A percentile compares a stretch with the other conserved stretches of the same genome.
Evolutionary conservation across 352 stramenopile genomes (phyloP).

Genomic region (Thalassiosira pacifica): DNA sequence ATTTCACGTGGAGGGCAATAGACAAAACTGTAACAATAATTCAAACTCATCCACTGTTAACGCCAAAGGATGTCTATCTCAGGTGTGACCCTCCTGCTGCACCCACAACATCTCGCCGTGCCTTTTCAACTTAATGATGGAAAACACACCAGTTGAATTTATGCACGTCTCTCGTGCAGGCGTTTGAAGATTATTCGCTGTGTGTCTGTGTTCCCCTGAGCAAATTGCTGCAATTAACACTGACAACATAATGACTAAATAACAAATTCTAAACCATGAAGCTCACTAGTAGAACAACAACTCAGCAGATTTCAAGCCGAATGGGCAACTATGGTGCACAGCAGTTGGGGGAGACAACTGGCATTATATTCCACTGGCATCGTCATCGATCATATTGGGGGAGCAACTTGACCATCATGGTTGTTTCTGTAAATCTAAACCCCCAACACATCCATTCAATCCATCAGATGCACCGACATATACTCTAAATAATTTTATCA

Average conservation of each 20-base stretch:
- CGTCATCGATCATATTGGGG: neutral
- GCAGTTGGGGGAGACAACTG: neutral
- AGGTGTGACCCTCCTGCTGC: too few relatives aligned
- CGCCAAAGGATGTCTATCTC: too few relatives aligned
- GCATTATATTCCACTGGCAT: conserved; percentile 4
- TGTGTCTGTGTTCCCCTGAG: neutral
- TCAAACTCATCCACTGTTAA: too few relatives aligned
- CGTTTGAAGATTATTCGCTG: too few relatives aligned
- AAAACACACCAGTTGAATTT: too few relatives aligned
- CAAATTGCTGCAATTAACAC: neutral
- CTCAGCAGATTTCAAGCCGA: neutral
- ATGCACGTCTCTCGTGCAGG: too few relatives aligned
- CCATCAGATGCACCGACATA: neutral
- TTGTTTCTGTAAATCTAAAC: conserved; percentile 2
- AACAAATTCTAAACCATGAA: conserved; percentile 9
- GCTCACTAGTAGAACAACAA: conserved; percentile 27
- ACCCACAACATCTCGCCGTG: too few relatives aligned
- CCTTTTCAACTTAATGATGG: too few relatives aligned
- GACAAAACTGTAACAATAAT: too few relatives aligned
- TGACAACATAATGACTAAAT: too few relatives aligned
- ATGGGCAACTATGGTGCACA: conserved; percentile 2
- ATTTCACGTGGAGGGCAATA: too few relatives aligned
- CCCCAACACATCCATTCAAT: neutral
- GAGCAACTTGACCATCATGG: neutral
- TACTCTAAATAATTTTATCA: neutral